Evolutionary conservation across 1,284 basidiomycete species (phyloP).

Genomic region (Cutaneotrichosporon cavernicola): DNA sequence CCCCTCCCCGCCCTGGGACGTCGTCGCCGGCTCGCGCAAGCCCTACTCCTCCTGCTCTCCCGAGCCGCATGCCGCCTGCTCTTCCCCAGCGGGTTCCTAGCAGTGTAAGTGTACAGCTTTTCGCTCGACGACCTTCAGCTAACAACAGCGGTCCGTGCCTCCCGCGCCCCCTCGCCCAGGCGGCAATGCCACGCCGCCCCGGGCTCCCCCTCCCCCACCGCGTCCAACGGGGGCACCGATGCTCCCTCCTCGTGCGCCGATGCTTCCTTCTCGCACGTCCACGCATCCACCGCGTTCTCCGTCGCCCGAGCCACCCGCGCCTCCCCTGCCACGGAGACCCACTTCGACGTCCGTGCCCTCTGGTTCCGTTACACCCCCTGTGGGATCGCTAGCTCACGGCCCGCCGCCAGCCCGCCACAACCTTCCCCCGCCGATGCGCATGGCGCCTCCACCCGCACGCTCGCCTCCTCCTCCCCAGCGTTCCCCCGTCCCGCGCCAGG

Average conservation of each 20-base stretch:
- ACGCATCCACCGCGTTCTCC: constrained; percentile 24
- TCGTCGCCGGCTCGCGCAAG: constrained; percentile 4
- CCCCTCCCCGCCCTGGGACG: constrained; percentile 26
- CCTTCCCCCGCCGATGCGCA: constrained; percentile 25
- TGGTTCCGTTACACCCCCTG: constrained; percentile 57
- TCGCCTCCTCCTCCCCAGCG: constrained; percentile 17
- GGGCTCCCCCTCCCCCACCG: constrained; percentile 40
- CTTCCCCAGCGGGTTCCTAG: constrained; percentile 59
- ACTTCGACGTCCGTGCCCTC: constrained; percentile 47
- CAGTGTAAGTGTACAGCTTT: constrained; percentile 24
- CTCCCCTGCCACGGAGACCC: constrained; percentile 33
- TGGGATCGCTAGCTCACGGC: constrained; percentile 41
- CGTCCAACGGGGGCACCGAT: constrained; percentile 48
- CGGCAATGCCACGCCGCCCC: constrained; percentile 52
- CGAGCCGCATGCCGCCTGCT: constrained; percentile 67
- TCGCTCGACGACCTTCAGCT: background rate
- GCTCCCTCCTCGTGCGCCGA: constrained; percentile 37
- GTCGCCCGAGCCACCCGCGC: constrained; percentile 26
- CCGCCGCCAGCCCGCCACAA: constrained; percentile 44
- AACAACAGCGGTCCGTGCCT: constrained; percentile 30
- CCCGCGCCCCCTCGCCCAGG: constrained; percentile 53
- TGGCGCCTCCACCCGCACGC: constrained; percentile 28
- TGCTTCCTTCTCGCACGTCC: constrained; percentile 32
- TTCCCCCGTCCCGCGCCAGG: constrained; percentile 11
- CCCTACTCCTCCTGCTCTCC: constrained; percentile 21